phyloP scores from a whole-genome alignment of 2,329 filamentous ascomycete genomes.

The Alternaria hordeiaustralica region DNA sequence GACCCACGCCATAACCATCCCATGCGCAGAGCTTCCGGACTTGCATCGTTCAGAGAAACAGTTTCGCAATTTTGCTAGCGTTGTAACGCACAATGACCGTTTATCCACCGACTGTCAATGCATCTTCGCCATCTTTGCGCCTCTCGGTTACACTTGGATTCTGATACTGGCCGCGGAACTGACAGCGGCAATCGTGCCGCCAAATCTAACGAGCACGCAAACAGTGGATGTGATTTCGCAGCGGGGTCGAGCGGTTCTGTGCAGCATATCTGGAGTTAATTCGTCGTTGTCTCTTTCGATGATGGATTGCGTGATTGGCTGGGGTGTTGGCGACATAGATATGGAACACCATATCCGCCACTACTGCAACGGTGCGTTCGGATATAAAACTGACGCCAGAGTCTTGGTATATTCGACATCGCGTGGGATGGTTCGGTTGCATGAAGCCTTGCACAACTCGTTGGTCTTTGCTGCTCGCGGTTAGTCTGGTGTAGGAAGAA shows the following conservation, averaged over 20 bases:
- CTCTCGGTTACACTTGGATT: neutral
- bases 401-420: slow-evolving; percentile 8
- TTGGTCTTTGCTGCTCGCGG: neutral
- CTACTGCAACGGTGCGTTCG: slow-evolving; percentile 10
- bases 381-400: slow-evolving; percentile 11
- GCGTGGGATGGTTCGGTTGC: slow-evolving; percentile 4
- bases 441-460: slow-evolving; percentile 3
- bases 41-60: neutral
- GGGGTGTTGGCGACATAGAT: slow-evolving; percentile 36
- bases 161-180: neutral
- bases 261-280: slow-evolving; percentile 23
- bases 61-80: slow-evolving; percentile 4
- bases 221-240: neutral
- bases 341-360: slow-evolving; percentile 12
- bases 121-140: neutral
- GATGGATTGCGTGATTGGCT: slow-evolving; percentile 45
- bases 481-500: slow-evolving; percentile 18
- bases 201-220: neutral
- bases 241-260: neutral
- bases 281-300: slow-evolving; percentile 23
- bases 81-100: neutral
- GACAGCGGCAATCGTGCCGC: neutral
- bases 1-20: neutral
- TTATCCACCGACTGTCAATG: neutral
- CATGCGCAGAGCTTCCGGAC: neutral